Conservation (phyloP, 2,329 filamentous ascomycete genomes). For the Ophiobolus disseminans region DNA sequence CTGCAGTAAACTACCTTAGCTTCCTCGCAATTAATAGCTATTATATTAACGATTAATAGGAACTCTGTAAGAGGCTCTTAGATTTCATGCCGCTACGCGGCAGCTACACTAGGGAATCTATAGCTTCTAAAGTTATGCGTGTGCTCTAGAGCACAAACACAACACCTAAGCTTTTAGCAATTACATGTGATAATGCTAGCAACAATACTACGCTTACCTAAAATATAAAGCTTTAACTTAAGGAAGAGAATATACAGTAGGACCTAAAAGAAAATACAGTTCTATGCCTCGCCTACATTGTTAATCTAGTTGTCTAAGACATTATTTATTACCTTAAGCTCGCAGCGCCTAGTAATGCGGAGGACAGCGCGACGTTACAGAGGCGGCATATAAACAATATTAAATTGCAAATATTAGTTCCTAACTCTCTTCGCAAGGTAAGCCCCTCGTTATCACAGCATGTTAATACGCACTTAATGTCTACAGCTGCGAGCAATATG, state of each 20-base stretch:
- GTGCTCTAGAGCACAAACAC: constrained; percentile 1
- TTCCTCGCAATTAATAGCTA: constrained; percentile 10
- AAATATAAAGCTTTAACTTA: neutral
- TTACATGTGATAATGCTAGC: constrained; percentile 6
- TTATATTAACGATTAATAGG: constrained; percentile 10
- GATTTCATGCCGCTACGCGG: constrained; percentile 7
- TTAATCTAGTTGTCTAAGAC: constrained; percentile 8
- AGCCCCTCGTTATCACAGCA: no score
- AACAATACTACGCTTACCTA: constrained; percentile 4
- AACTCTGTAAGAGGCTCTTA: constrained; percentile 8
- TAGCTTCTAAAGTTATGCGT: constrained; percentile 1
- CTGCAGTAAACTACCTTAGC: constrained; percentile 9
- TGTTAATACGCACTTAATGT: no score
- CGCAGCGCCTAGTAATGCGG: no score
- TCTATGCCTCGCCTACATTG: constrained; percentile 7
- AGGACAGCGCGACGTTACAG: no score
- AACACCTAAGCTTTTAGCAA: constrained; percentile 4
- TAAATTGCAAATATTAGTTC: no score
- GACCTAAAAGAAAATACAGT: constrained; percentile 2
- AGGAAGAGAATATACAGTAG: neutral
- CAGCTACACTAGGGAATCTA: constrained; percentile 2
- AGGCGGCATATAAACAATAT: no score
- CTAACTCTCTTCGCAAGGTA: no score
- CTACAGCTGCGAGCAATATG: no score
- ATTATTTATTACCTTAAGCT: constrained; percentile 1